Base-by-base conservation (phyloP, 2,329 filamentous ascomycete species). In the Neocucurbitaria cava region DNA sequence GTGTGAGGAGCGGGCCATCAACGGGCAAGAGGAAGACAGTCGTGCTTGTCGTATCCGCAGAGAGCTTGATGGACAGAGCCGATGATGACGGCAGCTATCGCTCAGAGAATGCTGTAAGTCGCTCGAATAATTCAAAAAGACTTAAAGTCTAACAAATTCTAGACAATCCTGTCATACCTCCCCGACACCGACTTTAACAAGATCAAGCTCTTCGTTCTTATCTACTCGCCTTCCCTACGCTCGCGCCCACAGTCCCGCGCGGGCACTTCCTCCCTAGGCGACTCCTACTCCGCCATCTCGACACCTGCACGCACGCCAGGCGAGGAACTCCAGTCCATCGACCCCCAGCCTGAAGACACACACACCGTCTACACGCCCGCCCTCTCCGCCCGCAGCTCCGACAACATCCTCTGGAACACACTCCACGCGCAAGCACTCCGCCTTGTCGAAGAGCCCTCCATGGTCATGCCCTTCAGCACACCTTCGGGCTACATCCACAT, bases 401-500 rank as follows among this genome's bases (percentile, higher is more conserved):
- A 76, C 53, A 71, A 70, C 53, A 79, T 87, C 5, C 83, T 88
- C 10, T 96, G 92, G 80, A 89, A 90, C 71, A 87, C 89, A 0
- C 81, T 96, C 6, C 92, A 95, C 76, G 85, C 87, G 1, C 90
- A 96, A 77, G 92, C 92, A 3, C 80, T 90, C 36, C 79, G 82
- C 1, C 82, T 97, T 10, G 92, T 96, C 4, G 90, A 96, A 64
- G 91, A 91, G 70, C 89, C 95, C 39, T 88, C 85, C 39, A 92
- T 92, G 84, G 89, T 97, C 52, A 83, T 98, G 70, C 92, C 92
- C 0, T 98, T 96, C 71, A 95, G 89, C 10, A 91, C 91, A 0
- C 79, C 85, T n/a, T 88, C 86, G 24, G 93, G 93, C 41, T 91
- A 95, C 71, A 85, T 92, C 3, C 90, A 96, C 71, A 92, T 97